Base-by-base conservation (phyloP, 495 filamentous ascomycete genomes). In the Hypoxylon cercidicola region DNA sequence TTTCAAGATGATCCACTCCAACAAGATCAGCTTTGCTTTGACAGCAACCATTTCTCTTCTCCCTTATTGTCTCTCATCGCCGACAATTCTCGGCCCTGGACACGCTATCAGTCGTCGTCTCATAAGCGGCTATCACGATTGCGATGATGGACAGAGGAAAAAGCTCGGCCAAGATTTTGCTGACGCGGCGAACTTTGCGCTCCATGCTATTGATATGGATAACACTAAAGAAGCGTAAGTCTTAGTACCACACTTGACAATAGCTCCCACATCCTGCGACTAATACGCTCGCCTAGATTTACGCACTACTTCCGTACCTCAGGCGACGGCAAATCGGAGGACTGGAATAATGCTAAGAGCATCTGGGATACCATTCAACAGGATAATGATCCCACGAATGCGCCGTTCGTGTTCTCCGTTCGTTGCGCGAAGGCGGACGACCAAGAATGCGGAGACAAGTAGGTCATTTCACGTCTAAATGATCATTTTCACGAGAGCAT, bases 261-360 rank as follows among this genome's bases (percentile, higher is more conserved):
- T 16, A 45, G 4, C 41, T 45, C n/a, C 8, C 13, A 45, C n/a
- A 4, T 45, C 13, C n/a, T n/a, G 13, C 41, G 41, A 11, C 21
- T 16, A 32, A n/a, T 50, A 50, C 21, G 30, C 30, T 32, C 30
- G 30, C 30, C 30, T 32, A 32, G 30, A 32, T 32, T 32, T 32
- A 30, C 23, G 47, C 47, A 50, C 18, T 50, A 50, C 47, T 50
- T 50, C 47, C 47, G 47, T 9, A 32, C 30, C 30, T 12, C n/a
- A 6, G 47, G 21, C 7, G 47, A 30, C 12, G 47, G 47, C 21
- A 50, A n/a, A 32, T 25, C 11, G 8, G 21, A 30, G 8, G 47
- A 50, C 47, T 6, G 19, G 13, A 32, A 32, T 13, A 7, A 30
- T 32, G 34, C 34, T 11, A 50, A 30, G 23, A 18, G 19, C 6